Base-by-base conservation (phyloP, 306 rosid genomes). In the Biancaea sappan region DNA sequence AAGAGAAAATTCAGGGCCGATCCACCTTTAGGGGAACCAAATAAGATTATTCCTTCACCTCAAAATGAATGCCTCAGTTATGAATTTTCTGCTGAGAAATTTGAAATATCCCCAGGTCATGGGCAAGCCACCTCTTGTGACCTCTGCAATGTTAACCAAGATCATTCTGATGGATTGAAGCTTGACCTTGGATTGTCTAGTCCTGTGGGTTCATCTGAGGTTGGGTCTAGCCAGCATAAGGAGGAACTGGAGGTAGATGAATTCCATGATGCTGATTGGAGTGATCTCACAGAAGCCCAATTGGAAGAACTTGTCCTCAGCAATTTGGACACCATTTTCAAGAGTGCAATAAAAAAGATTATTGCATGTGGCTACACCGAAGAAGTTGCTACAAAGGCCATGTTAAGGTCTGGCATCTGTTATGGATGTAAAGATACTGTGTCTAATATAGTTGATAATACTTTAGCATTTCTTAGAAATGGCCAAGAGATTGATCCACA, bases 1-100 rank as follows among this genome's bases (percentile, higher is more conserved):
- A 92, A 92, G 85, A 88, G 97, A 86, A 92, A 92, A 79, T 92
- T 86, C 83, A 86, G 96, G 78, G 89, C 92, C 40, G 97, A 92
- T 80, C 90, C 88, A 0, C 93, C 90, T 71, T 54, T 81, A 69
- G 86, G 85, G 66, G 96, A 88, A 51, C 77, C 72, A 3, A 83
- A 46, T 82, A 86, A 92, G 84, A 80, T 71, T 38, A 29, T 77
- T 43, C 78, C 84, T 61, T 80, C 84, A 13, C 77, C 93, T 78
- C 97, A 74, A 77, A 81, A 71, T 8, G 90, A 85, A 57, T 86
- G 86, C 73, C 57, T 86, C 48, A 77, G 86, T 79, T 92, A 89
- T 77, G 93, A 89, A 81, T 92, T 89, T 83, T 78, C 90, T 46
- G 96, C 96, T 4, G 96, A 89, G 80, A 92, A 88, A 52, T 87